Percentiles rank a stretch among this genome's conserved stretches.
These are phyloP conservation scores for Aspergillus conjunctus DNA, from an alignment of 495 filamentous ascomycete genomes.

Conservation along the genomic window DNA sequence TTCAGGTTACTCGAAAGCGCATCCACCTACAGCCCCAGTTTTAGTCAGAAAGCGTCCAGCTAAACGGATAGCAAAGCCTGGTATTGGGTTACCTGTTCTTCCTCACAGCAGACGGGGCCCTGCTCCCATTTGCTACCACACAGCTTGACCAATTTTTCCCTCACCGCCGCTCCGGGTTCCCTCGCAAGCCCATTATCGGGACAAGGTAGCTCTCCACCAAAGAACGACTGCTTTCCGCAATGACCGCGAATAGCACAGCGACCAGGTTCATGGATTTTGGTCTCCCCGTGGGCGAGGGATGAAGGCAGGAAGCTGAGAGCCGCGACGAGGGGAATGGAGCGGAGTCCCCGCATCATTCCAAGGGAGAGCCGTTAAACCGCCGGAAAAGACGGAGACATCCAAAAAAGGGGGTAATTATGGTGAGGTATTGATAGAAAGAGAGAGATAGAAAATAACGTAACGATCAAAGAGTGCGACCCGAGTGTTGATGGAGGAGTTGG, in stretches of 20 bases:
- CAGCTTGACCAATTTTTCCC: slow-evolving; percentile 76
- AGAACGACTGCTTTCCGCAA: slow-evolving; percentile 86
- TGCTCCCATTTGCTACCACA: slow-evolving; percentile 85
- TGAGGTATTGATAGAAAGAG: neutral
- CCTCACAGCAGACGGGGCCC: slow-evolving; percentile 79
- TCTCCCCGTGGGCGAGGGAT: slow-evolving; percentile 44
- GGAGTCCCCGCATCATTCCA: slow-evolving; percentile 41
- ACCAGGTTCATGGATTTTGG: slow-evolving; percentile 78
- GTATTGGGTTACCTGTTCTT: slow-evolving; percentile 65
- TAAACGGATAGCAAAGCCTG: slow-evolving; percentile 4
- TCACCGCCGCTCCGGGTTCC: slow-evolving; percentile 65
- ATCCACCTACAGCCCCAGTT: slow-evolving; percentile 58
- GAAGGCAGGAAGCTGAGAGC: slow-evolving; percentile 38
- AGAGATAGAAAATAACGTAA: neutral
- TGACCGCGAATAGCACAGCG: slow-evolving; percentile 89
- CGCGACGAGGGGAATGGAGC: slow-evolving; percentile 31
- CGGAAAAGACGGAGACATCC: slow-evolving; percentile 4
- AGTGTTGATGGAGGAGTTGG: neutral
- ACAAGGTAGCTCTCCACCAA: slow-evolving; percentile 85
- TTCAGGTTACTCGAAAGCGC: slow-evolving; percentile 77
- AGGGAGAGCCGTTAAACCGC: neutral
- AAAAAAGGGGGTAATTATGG: neutral
- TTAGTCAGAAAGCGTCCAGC: neutral
- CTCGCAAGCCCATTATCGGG: slow-evolving; percentile 87
- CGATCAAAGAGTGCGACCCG: neutral